These are phyloP conservation scores for Lipomyces kockii DNA, from an alignment of 805 yeast genomes.

Conservation along the genomic window DNA sequence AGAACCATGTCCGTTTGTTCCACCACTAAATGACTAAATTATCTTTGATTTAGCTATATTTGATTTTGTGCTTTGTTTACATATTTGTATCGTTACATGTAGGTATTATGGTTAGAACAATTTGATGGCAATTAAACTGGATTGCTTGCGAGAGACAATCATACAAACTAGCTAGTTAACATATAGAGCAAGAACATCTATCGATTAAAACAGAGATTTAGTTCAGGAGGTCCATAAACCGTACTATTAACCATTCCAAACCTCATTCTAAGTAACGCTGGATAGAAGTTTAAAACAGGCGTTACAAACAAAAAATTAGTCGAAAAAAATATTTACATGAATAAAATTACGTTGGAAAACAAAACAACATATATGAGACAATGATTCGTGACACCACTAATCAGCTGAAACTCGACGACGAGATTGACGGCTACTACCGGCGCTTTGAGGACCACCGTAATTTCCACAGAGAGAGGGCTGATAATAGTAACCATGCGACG, in stretches of 20 bases:
- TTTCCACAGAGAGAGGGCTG: background rate
- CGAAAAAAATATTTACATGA: background rate
- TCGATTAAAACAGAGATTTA: background rate
- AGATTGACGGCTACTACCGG: background rate
- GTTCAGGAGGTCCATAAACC: background rate
- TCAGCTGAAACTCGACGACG: background rate
- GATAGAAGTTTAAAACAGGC: background rate
- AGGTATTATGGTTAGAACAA: background rate
- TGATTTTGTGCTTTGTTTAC: background rate
- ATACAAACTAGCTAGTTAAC: background rate
- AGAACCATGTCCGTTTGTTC: slow-evolving; percentile 96
- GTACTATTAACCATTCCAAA: background rate
- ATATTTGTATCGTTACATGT: background rate
- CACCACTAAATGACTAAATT: slow-evolving; percentile 71
- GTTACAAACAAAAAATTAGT: background rate
- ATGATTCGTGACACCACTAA: background rate
- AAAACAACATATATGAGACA: background rate
- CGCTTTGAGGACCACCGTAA: background rate
- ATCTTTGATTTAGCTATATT: background rate
- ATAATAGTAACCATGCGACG: background rate
- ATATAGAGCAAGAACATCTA: background rate
- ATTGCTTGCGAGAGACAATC: background rate
- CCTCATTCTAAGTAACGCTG: background rate
- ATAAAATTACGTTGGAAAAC: background rate
- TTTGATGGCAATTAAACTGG: background rate